phyloP scores from a whole-genome alignment of 2,329 filamentous ascomycete species.

The Neopestalotiopsis sp. region DNA sequence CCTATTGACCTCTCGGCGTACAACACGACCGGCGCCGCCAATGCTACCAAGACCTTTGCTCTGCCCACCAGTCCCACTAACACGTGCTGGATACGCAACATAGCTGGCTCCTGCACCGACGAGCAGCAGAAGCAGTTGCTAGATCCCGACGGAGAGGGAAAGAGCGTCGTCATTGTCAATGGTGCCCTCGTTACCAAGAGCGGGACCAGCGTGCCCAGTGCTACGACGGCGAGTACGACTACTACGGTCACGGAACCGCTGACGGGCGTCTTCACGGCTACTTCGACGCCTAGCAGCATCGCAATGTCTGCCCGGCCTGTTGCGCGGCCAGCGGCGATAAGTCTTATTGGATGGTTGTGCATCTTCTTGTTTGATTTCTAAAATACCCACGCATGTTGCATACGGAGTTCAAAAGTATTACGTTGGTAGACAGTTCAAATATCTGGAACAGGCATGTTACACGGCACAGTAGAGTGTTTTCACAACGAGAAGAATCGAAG shows the following conservation, averaged over 20 bases:
- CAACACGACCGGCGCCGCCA: constrained; percentile 52
- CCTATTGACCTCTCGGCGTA: constrained; percentile 50
- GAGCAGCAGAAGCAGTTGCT: constrained; percentile 42
- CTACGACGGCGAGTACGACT: not conserved
- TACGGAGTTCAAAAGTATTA: not conserved
- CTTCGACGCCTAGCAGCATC: constrained; percentile 14
- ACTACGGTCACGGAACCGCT: constrained; percentile 8
- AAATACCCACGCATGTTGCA: not conserved
- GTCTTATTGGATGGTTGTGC: constrained; percentile 1
- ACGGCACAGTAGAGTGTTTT: too few relatives aligned
- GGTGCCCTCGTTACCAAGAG: constrained; percentile 23
- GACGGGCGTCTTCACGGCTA: constrained; percentile 18
- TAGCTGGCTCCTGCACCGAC: constrained; percentile 52
- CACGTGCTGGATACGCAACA: constrained; percentile 60
- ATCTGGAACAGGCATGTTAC: not conserved
- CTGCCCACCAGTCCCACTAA: constrained; percentile 46
- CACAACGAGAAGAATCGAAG: too few relatives aligned
- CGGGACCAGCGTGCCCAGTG: not conserved
- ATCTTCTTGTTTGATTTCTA: not conserved
- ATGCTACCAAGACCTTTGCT: constrained; percentile 53
- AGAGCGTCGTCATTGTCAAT: constrained; percentile 23
- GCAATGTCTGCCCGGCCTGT: not conserved
- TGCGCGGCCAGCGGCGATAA: not conserved
- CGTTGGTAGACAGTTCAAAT: not conserved
- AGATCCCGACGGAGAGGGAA: constrained; percentile 14